phyloP scores from a whole-genome alignment of 768 basidiomycete genomes.

The Scleroderma bovista region DNA sequence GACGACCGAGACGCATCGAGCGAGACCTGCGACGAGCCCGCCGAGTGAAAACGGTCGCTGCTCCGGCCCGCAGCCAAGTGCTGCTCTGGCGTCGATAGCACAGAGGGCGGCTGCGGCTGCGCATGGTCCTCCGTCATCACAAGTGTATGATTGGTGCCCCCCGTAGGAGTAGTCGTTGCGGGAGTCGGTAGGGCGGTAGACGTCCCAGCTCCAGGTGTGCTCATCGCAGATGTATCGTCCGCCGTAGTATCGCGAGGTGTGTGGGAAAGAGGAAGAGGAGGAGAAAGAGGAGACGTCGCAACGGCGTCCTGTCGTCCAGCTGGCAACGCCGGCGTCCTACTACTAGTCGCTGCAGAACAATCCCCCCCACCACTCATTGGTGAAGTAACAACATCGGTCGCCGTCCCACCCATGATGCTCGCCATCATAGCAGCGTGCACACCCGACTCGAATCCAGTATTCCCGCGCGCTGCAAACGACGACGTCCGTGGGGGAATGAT shows the following conservation, averaged over 20 bases:
- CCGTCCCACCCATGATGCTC: not conserved
- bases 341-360: too few species aligned
- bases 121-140: not conserved
- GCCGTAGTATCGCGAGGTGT: not conserved
- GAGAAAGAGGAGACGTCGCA: too few species aligned
- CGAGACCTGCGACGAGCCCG: slow-evolving; percentile 4
- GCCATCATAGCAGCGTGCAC: not conserved
- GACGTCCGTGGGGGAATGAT: not conserved
- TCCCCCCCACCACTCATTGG: too few species aligned
- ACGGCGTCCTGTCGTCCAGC: too few species aligned
- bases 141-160: too few species aligned
- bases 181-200: not conserved
- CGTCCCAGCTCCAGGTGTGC: not conserved
- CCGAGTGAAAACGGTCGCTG: not conserved
- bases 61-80: not conserved
- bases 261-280: too few species aligned
- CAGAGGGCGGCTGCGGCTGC: too few species aligned
- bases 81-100: too few species aligned
- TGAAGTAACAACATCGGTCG: not conserved
- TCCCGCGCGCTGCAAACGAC: not conserved
- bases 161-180: not conserved
- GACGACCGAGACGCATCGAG: slow-evolving; percentile 12
- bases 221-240: not conserved
- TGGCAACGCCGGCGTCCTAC: not conserved
- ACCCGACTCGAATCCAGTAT: not conserved